Evolutionary conservation across 768 basidiomycete genomes (phyloP), one percentile per base, ranked within the genome.

Genomic region (Mycena epipterygia): DNA sequence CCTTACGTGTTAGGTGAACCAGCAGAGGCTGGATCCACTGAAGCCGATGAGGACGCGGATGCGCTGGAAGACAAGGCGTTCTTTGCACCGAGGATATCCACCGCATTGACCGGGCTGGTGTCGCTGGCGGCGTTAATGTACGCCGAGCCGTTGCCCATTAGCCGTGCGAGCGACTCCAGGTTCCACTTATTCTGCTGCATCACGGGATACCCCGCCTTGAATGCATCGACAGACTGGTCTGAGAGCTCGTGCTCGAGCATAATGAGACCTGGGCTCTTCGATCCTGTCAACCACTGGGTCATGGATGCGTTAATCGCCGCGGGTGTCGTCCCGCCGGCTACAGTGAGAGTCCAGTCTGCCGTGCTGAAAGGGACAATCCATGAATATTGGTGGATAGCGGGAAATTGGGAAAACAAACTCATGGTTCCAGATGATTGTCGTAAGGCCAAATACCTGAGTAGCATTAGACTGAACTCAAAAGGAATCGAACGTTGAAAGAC

Each of bases 341-440:
- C 41, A 63, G 82, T 82, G 57, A 95, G 81, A 48, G 86, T 87
- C 95, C 95, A 97, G 79, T 97, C 95, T n/a, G 81, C 78, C 16
- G 95, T 91, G 77, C 93, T 94, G 75, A 61, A 68, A 14, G 46
- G 65, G 53, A 30, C 5, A 39, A 13, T 3, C 37, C 14, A 41
- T 63, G 11, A 70, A 61, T 86, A n/a, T n/a, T n/a, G 16, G 84
- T 5, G 33, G 23, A 58, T 39, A 25, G 30, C 56, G n/a, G 55
- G 9, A 41, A 48, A 35, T 13, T 17, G n/a, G 57, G 41, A 27
- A 41, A 19, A 63, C 89, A 59, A 81, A 94, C 93, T 97, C 96
- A 63, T 91, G 88, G 80, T 97, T 96, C 97, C 97, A 98, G 73
- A 95, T 81, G 67, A 97, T 88, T 21, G 94, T 93, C 25, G 86